Conservation (phyloP, 208 protist species). For the Zelonia costaricensis region DNA sequence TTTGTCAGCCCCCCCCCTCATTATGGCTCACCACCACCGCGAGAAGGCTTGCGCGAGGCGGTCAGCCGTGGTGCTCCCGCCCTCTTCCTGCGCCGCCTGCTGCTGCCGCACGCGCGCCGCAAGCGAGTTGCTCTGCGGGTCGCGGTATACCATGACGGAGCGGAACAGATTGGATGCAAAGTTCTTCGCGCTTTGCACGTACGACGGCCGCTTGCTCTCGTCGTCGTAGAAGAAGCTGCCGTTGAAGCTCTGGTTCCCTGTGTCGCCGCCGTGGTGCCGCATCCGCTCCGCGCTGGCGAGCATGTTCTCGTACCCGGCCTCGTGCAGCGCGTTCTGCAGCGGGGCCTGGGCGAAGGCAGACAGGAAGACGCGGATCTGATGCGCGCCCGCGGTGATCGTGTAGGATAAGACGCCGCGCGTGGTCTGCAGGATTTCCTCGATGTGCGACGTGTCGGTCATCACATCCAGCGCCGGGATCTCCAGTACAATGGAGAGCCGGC, state of each 20-base stretch:
- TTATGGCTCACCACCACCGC: conserved; percentile 86
- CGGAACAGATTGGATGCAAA: conserved; percentile 67
- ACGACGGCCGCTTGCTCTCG: conserved; percentile 43
- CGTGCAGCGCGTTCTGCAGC: conserved; percentile 47
- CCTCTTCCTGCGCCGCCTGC: conserved; percentile 33
- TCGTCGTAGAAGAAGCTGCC: conserved; percentile 66
- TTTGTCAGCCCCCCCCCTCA: too few species aligned
- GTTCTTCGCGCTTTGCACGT: conserved; percentile 51
- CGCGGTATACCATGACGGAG: conserved; percentile 63
- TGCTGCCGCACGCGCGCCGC: conserved; percentile 62
- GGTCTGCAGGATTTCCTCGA: conserved; percentile 82
- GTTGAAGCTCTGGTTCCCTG: conserved; percentile 27
- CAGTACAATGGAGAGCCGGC: conserved; percentile 62
- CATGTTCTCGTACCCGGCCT: conserved; percentile 60
- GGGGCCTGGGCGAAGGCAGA: conserved; percentile 33
- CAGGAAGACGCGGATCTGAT: conserved; percentile 71
- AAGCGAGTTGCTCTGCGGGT: conserved; percentile 50
- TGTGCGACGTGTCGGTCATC: conserved; percentile 44
- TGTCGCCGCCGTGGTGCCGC: conserved; percentile 18
- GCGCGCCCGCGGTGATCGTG: conserved; percentile 60
- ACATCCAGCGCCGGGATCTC: conserved; percentile 76
- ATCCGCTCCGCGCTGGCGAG: conserved; percentile 36
- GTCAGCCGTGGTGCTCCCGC: conserved; percentile 32
- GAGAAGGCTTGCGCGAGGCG: conserved; percentile 55
- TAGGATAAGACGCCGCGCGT: conserved; percentile 84